Evolutionary conservation across 108 stramenopile genomes (phyloP).

Genomic region (Nitzschia sp.): DNA sequence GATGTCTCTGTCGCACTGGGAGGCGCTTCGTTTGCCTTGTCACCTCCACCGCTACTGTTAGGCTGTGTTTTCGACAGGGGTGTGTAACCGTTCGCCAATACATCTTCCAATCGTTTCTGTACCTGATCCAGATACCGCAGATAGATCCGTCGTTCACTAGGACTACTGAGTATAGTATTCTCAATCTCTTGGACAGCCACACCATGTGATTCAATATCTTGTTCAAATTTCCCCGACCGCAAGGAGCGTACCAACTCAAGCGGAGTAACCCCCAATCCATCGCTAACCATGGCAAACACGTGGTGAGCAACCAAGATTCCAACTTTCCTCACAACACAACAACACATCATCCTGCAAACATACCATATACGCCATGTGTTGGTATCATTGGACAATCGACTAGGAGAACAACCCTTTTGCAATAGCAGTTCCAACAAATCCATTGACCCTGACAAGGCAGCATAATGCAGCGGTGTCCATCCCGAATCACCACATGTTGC

Average conservation of each 20-base stretch:
- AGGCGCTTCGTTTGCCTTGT: neutral
- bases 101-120: conserved; percentile 42
- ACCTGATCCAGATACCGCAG: conserved; percentile 41
- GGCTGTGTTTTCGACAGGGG: conserved; percentile 14
- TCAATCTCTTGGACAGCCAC: conserved; percentile 55
- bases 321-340: neutral
- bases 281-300: conserved; percentile 1
- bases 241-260: conserved; percentile 54
- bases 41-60: neutral
- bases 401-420: conserved; percentile 41
- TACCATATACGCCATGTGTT: conserved; percentile 57
- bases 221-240: conserved; percentile 39
- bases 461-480: conserved; percentile 80
- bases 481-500: conserved; percentile 69
- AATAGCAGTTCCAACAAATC: conserved; percentile 64
- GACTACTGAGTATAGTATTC: conserved; percentile 39
- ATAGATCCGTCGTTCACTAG: conserved; percentile 39
- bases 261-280: conserved; percentile 56
- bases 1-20: neutral
- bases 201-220: conserved; percentile 55
- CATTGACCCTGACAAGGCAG: conserved; percentile 58
- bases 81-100: conserved; percentile 61
- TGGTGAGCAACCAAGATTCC: conserved; percentile 2
- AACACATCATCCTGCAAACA: conserved; percentile 7
- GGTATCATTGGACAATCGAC: conserved; percentile 40